Conservation (phyloP, 2,329 filamentous ascomycete genomes). For the Penicillium freii region DNA sequence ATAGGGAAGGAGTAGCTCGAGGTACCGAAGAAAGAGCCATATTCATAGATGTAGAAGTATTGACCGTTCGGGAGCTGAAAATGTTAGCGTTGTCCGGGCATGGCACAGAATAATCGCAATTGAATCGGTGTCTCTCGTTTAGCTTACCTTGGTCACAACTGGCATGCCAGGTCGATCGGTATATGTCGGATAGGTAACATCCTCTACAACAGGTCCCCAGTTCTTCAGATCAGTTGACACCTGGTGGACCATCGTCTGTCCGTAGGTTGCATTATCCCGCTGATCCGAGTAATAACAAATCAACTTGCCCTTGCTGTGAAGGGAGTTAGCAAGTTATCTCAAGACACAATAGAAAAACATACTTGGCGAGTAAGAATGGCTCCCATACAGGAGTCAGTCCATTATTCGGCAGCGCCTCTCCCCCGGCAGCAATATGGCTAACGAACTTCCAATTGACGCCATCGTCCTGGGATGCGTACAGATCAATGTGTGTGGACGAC, state of each 20-base stretch:
- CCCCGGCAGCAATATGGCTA: slow-evolving; percentile 63
- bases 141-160: slow-evolving; percentile 48
- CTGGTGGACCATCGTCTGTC: slow-evolving; percentile 69
- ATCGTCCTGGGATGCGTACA: slow-evolving; percentile 63
- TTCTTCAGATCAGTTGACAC: slow-evolving; percentile 56
- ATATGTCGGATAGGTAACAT: slow-evolving; percentile 52
- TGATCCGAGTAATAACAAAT: slow-evolving; percentile 72
- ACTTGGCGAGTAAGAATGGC: slow-evolving; percentile 61
- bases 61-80: slow-evolving; percentile 56
- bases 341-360: slow-evolving; percentile 5
- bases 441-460: slow-evolving; percentile 67
- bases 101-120: background rate
- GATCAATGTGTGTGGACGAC: slow-evolving; percentile 63
- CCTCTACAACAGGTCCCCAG: slow-evolving; percentile 64
- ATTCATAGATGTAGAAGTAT: slow-evolving; percentile 66
- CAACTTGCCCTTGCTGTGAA: slow-evolving; percentile 51
- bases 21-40: slow-evolving; percentile 44
- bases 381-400: slow-evolving; percentile 71
- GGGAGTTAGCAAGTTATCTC: background rate
- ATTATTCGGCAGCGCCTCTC: slow-evolving; percentile 61
- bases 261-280: slow-evolving; percentile 59
- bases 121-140: background rate
- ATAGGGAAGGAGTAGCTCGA: slow-evolving; percentile 48
- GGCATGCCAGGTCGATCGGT: slow-evolving; percentile 68
- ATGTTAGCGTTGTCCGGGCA: background rate